These are phyloP conservation scores for Dentipellis sp. DNA, from an alignment of 768 basidiomycete species.

Conservation along the genomic window DNA sequence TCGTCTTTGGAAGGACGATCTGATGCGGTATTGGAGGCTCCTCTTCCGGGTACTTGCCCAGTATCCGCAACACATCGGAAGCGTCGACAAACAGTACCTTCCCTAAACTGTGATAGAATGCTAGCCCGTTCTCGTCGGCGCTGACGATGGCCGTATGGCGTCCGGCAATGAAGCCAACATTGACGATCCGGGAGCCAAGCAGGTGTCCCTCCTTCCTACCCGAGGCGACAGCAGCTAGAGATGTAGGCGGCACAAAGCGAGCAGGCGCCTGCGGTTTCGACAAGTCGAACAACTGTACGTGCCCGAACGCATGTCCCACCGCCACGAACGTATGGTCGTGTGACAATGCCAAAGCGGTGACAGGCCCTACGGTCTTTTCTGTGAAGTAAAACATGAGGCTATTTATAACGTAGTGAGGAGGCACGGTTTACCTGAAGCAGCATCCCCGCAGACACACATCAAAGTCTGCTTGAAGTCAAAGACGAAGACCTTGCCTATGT, in stretches of 20 bases:
- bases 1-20: conserved; percentile 1
- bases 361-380: conserved; percentile 61
- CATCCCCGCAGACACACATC: conserved; percentile 69
- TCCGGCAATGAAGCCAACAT: conserved; percentile 79
- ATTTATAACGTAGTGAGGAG: not conserved
- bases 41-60: conserved; percentile 80
- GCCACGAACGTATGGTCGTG: conserved; percentile 92
- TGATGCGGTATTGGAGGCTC: conserved; percentile 16
- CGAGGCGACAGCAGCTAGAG: conserved; percentile 55
- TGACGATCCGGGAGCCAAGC: conserved; percentile 67
- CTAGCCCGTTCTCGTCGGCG: conserved; percentile 83
- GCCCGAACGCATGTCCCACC: conserved; percentile 76
- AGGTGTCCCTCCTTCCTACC: conserved; percentile 85
- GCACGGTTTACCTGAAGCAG: conserved; percentile 40
- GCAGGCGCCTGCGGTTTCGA: conserved; percentile 58
- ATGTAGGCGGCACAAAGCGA: conserved; percentile 62
- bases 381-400: conserved; percentile 16
- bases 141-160: conserved; percentile 90
- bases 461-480: conserved; percentile 89
- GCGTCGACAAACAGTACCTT: conserved; percentile 94
- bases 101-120: conserved; percentile 92
- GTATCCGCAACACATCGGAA: conserved; percentile 84
- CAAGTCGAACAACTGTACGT: conserved; percentile 82
- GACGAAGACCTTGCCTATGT: conserved; percentile 66
- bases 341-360: conserved; percentile 86